A percentile compares a stretch with the other conserved stretches of the same genome.
Conservation (phyloP, 2,329 filamentous ascomycete species). For the Daldinia sp. region DNA sequence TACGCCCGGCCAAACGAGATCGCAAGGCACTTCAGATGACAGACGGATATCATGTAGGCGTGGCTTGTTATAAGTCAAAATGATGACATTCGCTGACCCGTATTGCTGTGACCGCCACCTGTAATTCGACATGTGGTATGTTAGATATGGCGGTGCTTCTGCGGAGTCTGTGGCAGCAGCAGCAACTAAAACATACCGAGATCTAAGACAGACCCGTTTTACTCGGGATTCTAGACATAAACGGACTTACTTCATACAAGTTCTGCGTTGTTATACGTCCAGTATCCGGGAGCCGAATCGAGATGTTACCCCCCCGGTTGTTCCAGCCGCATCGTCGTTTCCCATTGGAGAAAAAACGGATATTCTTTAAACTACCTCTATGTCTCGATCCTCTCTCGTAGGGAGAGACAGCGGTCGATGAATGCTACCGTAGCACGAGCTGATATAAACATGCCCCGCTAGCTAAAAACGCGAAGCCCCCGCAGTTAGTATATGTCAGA, state of each 20-base stretch:
- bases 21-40: constrained; percentile 34
- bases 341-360: constrained; percentile 4
- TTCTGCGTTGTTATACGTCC: neutral
- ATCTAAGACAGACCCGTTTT: constrained; percentile 19
- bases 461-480: constrained; percentile 4
- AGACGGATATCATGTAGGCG: constrained; percentile 10
- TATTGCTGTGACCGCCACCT: constrained; percentile 1
- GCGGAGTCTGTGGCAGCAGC: constrained; percentile 31
- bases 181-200: constrained; percentile 25
- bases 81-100: constrained; percentile 25
- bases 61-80: constrained; percentile 18
- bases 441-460: constrained; percentile 18
- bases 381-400: constrained; percentile 29
- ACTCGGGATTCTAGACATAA: constrained; percentile 12
- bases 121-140: neutral
- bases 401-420: constrained; percentile 4
- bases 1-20: constrained; percentile 23
- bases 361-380: constrained; percentile 19
- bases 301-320: constrained; percentile 11
- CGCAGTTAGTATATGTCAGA: neutral
- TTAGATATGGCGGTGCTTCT: constrained; percentile 26
- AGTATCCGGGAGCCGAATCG: constrained; percentile 11
- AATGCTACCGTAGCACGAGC: constrained; percentile 34
- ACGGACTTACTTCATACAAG: neutral
- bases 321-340: constrained; percentile 24